Evolutionary conservation across 176 grass and related monocot species (phyloP).

Genomic region (Oryza glumipatula): DNA sequence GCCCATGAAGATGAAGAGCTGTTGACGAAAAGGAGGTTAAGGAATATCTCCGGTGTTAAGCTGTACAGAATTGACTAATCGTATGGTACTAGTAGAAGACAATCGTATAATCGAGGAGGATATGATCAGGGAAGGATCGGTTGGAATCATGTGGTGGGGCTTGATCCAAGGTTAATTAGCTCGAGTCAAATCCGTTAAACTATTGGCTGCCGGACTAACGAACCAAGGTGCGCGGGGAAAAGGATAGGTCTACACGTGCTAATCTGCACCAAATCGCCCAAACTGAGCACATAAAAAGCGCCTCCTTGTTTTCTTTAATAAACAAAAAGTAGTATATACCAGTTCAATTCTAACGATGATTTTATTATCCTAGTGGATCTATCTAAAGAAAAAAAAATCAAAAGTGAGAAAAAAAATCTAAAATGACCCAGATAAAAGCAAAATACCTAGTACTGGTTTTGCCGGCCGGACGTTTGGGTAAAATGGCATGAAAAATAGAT

Average conservation of each 20-base stretch:
- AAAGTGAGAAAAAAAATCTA: neutral
- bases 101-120: neutral
- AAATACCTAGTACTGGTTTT: too few relatives aligned
- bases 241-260: neutral
- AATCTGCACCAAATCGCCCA: neutral
- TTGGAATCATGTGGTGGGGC: conserved; percentile 31
- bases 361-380: neutral
- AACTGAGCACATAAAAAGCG: neutral
- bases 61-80: conserved; percentile 26
- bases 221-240: neutral
- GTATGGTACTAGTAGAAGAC: too few relatives aligned
- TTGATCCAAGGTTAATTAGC: neutral
- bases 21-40: neutral
- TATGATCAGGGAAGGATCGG: conserved; percentile 24
- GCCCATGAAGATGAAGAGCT: neutral
- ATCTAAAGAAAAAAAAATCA: neutral
- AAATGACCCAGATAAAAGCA: too few relatives aligned
- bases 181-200: conserved; percentile 31
- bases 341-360: neutral
- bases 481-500: neutral
- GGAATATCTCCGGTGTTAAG: conserved; percentile 14
- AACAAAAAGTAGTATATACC: neutral
- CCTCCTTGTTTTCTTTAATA: neutral
- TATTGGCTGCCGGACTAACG: conserved; percentile 1
- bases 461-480: too few relatives aligned